Evolutionary conservation across 1,284 basidiomycete genomes (phyloP).

Genomic region (Grifola frondosa): DNA sequence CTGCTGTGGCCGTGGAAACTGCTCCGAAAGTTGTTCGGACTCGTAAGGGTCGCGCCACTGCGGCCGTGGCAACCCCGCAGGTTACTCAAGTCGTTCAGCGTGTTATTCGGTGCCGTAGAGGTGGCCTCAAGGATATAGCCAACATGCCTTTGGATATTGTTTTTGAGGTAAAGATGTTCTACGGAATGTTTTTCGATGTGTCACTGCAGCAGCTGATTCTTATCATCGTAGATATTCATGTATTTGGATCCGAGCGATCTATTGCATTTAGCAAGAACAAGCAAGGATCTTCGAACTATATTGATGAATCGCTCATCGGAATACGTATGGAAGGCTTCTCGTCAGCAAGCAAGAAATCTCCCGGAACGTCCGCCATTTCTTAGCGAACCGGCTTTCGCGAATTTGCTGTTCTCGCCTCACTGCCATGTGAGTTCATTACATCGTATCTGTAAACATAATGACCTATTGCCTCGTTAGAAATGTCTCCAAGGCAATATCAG

Average conservation of each 20-base stretch:
- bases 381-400: constrained; percentile 28
- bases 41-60: no score
- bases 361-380: constrained; percentile 29
- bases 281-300: constrained; percentile 31
- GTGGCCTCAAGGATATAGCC: constrained; percentile 1
- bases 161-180: constrained; percentile 1
- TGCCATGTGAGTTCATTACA: neutral
- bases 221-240: constrained; percentile 3
- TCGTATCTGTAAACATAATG: no score
- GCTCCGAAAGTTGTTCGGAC: no score
- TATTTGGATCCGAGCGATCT: constrained; percentile 42
- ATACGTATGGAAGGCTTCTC: constrained; percentile 40
- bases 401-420: constrained; percentile 19
- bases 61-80: no score
- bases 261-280: constrained; percentile 37
- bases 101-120: no score
- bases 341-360: constrained; percentile 1
- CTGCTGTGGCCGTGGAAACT: no score
- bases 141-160: constrained; percentile 7
- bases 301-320: constrained; percentile 36
- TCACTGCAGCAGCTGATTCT: neutral
- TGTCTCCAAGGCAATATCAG: no score
- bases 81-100: no score
- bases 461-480: no score
- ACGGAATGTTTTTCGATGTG: neutral